Evolutionary conservation across 139 green algal genomes (phyloP).

Genomic region (Desmodesmus armatus): DNA sequence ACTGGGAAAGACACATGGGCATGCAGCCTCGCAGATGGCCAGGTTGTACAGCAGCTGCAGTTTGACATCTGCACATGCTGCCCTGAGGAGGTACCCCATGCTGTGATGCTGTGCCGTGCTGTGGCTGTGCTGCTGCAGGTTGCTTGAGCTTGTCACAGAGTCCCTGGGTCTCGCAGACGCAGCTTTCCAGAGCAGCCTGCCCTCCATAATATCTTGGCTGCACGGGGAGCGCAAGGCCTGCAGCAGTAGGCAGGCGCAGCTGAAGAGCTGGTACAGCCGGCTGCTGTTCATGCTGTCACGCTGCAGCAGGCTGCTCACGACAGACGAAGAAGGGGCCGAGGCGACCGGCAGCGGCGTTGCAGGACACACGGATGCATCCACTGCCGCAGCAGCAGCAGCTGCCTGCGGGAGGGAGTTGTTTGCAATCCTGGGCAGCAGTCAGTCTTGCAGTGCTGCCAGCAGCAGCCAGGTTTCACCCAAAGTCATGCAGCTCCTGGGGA

Average conservation of each 20-base stretch:
- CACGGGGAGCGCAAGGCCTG: conserved; percentile 11
- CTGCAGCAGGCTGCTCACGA: conserved; percentile 71
- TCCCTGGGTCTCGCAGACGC: background rate
- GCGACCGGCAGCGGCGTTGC: background rate
- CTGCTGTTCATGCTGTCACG: conserved; percentile 79
- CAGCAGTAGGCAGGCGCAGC: background rate
- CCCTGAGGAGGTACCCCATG: background rate
- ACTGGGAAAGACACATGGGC: background rate
- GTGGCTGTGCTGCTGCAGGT: conserved; percentile 17
- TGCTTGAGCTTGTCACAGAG: conserved; percentile 3
- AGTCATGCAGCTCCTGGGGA: too few species aligned
- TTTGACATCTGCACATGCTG: background rate
- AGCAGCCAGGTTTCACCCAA: too few species aligned
- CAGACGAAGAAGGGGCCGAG: conserved; percentile 42
- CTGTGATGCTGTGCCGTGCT: background rate
- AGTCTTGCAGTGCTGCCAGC: too few species aligned
- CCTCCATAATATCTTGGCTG: conserved; percentile 16
- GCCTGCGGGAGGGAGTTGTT: too few species aligned
- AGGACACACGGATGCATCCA: background rate
- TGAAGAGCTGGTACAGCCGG: conserved; percentile 60
- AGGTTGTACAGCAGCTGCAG: background rate
- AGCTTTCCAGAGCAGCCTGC: conserved; percentile 31
- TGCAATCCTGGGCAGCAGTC: too few species aligned
- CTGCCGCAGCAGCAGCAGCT: background rate
- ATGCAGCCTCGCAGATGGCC: background rate